Evolutionary conservation across 169 alveolate genomes (phyloP).

Genomic region (Pseudocohnilembus persalinus): DNA sequence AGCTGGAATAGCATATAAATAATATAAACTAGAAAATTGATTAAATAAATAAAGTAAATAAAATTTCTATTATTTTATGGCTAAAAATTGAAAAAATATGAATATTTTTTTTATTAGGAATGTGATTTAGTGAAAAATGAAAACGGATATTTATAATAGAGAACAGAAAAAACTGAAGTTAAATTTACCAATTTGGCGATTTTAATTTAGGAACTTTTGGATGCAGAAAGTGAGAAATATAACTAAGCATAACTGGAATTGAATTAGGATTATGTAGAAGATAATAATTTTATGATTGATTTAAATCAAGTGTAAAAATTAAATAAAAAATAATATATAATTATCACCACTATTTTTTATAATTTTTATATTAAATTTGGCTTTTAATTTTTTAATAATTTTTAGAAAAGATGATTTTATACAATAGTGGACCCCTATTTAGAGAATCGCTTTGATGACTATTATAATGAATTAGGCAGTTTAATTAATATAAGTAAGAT

Average conservation of each 20-base stretch:
- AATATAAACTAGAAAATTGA: slow-evolving; percentile 28
- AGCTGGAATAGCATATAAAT: slow-evolving; percentile 16
- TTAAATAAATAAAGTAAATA: slow-evolving; percentile 28
- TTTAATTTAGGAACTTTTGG: slow-evolving; percentile 27
- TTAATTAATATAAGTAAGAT: slow-evolving; percentile 24
- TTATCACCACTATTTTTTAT: neutral
- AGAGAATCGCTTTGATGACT: slow-evolving; percentile 28
- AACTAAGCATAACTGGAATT: neutral
- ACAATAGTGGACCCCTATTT: slow-evolving; percentile 33
- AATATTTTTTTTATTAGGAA: neutral
- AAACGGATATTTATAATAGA: slow-evolving; percentile 30
- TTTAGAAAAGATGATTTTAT: slow-evolving; percentile 31
- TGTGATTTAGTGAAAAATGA: slow-evolving; percentile 46
- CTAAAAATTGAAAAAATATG: neutral
- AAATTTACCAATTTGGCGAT: slow-evolving; percentile 39
- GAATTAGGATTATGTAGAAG: neutral
- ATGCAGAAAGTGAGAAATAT: too few relatives aligned
- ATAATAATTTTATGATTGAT: neutral
- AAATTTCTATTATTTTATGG: too few relatives aligned
- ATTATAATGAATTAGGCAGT: slow-evolving; percentile 29
- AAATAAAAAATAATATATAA: neutral
- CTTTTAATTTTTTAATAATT: too few relatives aligned
- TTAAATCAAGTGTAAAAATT: neutral
- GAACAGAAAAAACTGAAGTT: slow-evolving; percentile 27
- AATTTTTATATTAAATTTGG: too few relatives aligned